phyloP scores from a whole-genome alignment of 2,329 filamentous ascomycete species.

The Scortechinia acanthostroma region DNA sequence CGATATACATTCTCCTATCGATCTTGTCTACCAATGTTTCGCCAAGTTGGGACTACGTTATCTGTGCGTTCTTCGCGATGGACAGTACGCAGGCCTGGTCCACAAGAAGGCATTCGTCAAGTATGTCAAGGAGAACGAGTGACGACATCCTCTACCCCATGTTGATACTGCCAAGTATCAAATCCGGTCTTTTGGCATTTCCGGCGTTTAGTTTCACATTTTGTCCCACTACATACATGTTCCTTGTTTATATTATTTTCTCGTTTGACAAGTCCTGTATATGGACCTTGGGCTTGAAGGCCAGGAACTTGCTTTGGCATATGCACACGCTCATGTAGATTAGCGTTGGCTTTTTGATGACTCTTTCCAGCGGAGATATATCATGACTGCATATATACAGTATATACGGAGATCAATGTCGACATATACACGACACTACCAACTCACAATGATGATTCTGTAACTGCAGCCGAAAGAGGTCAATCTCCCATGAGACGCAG shows the following conservation, averaged over 20 bases:
- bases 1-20: constrained; percentile 59
- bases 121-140: constrained; percentile 41
- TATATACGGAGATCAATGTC: too few relatives aligned
- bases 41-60: constrained; percentile 61
- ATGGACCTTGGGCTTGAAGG: constrained; percentile 48
- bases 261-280: too few relatives aligned
- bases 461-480: too few relatives aligned
- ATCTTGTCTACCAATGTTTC: constrained; percentile 65
- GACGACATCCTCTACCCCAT: constrained; percentile 12
- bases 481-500: too few relatives aligned
- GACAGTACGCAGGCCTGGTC: constrained; percentile 57
- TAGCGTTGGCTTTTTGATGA: too few relatives aligned
- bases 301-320: constrained; percentile 48
- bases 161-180: background rate
- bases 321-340: too few relatives aligned
- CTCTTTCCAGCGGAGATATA: too few relatives aligned
- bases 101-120: constrained; percentile 67
- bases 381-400: too few relatives aligned
- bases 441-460: too few relatives aligned
- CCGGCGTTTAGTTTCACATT: background rate
- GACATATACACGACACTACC: too few relatives aligned
- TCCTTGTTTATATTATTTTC: too few relatives aligned
- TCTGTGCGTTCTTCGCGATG: constrained; percentile 55
- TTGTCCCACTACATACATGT: too few relatives aligned
- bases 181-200: background rate